Percentiles rank a stretch among this genome's conserved stretches.
phyloP scores from a whole-genome alignment of 768 basidiomycete species.

The Strobilomyces echinocephalus region DNA sequence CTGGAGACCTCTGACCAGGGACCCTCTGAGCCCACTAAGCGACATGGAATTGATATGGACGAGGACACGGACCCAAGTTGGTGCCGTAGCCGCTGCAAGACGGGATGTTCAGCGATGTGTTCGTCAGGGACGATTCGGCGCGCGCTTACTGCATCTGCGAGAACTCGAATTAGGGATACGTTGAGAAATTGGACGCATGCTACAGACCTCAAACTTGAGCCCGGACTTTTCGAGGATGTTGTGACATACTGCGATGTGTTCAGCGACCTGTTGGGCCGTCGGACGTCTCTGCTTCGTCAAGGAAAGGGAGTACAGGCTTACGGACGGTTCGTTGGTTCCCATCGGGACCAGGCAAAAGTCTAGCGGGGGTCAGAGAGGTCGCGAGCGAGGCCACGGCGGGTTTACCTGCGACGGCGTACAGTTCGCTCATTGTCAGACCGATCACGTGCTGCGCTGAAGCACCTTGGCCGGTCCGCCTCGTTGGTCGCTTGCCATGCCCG shows the following conservation, averaged over 20 bases:
- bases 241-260: conserved; percentile 79
- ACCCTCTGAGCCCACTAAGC: conserved; percentile 49
- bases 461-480: neutral
- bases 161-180: neutral
- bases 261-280: conserved; percentile 49
- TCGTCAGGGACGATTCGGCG: neutral
- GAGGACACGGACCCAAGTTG: conserved; percentile 56
- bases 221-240: conserved; percentile 79
- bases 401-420: conserved; percentile 76
- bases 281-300: neutral
- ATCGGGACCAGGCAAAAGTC: conserved; percentile 90
- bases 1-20: conserved; percentile 80
- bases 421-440: conserved; percentile 30
- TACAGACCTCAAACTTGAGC: conserved; percentile 72
- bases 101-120: conserved; percentile 27
- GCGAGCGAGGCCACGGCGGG: neutral
- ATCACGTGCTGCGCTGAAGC: neutral
- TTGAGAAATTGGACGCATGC: neutral
- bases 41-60: neutral
- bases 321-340: conserved; percentile 71
- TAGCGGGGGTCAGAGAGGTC: conserved; percentile 23
- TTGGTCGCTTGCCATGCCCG: conserved; percentile 32
- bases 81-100: conserved; percentile 79
- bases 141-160: conserved; percentile 37
- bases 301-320: conserved; percentile 27